Evolutionary conservation across 2,329 filamentous ascomycete genomes (phyloP).

Genomic region (Clathrospora elynae): DNA sequence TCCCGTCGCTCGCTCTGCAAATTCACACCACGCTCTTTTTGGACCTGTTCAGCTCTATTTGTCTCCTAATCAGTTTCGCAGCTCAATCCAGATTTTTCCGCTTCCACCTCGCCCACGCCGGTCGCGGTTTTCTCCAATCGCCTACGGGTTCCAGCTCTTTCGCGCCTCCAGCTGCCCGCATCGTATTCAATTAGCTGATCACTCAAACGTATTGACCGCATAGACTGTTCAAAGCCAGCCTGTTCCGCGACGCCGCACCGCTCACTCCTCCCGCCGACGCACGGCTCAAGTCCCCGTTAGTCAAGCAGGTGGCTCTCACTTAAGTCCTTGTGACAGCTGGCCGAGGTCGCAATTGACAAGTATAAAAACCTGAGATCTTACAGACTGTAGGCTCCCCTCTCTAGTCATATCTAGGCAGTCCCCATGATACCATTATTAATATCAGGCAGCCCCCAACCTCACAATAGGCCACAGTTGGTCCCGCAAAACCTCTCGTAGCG

Average conservation of each 20-base stretch:
- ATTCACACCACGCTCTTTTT: conserved; percentile 1
- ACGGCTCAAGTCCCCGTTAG: conserved; percentile 17
- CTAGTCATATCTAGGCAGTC: conserved; percentile 3
- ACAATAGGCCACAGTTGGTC: neutral
- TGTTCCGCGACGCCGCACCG: conserved; percentile 2
- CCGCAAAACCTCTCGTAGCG: neutral
- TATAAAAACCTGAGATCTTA: conserved; percentile 10
- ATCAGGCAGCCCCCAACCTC: conserved; percentile 9
- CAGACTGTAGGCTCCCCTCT: conserved; percentile 6
- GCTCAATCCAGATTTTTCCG: neutral
- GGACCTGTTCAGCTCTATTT: neutral
- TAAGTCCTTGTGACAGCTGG: conserved; percentile 5
- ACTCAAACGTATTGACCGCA: neutral
- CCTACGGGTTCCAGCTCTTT: too few relatives aligned
- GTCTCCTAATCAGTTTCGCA: neutral
- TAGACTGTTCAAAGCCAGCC: neutral
- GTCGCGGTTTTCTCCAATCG: neutral
- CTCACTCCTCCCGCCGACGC: neutral
- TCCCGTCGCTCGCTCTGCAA: neutral
- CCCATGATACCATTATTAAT: conserved; percentile 8
- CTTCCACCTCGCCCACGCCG: neutral
- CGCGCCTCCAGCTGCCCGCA: neutral
- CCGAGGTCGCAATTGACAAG: conserved; percentile 6
- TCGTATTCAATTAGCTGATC: neutral
- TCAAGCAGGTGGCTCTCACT: conserved; percentile 6